Conservation (phyloP, 106 monocot genomes). For the Dendrobium catenatum region DNA sequence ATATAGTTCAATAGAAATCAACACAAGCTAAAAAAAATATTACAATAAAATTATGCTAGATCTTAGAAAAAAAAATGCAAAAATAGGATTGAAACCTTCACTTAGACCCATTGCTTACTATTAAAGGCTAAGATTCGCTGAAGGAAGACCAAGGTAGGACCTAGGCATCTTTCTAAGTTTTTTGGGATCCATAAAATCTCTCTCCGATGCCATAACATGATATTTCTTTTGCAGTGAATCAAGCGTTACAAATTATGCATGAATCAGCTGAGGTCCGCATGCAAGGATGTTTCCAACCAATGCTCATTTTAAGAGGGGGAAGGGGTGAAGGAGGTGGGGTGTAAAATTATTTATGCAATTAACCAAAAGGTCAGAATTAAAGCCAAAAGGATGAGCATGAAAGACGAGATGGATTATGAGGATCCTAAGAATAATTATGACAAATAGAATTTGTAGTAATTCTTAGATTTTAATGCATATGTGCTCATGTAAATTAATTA, state of each 20-base stretch:
- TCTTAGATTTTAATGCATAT: neutral
- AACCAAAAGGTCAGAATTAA: neutral
- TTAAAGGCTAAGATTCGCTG: neutral
- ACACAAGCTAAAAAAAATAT: too few species aligned
- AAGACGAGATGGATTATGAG: neutral
- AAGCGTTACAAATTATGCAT: neutral
- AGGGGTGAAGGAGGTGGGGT: too few species aligned
- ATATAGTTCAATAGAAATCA: too few species aligned
- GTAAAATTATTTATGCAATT: neutral
- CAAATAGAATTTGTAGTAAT: neutral
- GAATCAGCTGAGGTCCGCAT: neutral
- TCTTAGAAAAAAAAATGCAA: neutral
- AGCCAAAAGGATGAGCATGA: neutral
- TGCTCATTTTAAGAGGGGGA: neutral
- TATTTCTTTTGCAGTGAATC: neutral
- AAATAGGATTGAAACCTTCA: neutral
- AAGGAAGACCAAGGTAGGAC: neutral
- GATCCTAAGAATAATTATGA: neutral
- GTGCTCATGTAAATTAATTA: neutral
- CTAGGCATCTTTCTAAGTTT: neutral
- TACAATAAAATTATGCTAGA: neutral
- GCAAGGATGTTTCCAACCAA: neutral
- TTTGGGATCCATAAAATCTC: neutral
- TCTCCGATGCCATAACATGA: neutral
- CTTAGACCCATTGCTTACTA: neutral